Conservation (phyloP, 2,329 filamentous ascomycete genomes). For the Fusarium sulawesiense region DNA sequence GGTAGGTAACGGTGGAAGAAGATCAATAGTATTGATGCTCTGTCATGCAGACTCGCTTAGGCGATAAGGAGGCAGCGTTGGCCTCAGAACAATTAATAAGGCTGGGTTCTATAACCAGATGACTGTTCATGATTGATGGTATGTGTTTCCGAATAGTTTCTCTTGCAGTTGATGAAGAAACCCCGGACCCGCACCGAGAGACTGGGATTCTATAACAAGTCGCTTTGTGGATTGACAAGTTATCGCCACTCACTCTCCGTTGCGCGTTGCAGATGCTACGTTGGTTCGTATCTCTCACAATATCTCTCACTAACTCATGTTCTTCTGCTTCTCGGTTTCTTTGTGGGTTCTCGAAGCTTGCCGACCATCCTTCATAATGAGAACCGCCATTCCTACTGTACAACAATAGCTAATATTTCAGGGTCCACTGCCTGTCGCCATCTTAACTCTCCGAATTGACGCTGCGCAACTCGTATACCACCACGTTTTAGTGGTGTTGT, state of each 20-base stretch:
- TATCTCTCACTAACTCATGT: neutral
- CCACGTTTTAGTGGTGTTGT: neutral
- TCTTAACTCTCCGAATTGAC: neutral
- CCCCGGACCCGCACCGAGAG: constrained; percentile 11
- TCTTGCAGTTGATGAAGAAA: constrained; percentile 15
- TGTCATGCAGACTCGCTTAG: constrained; percentile 10
- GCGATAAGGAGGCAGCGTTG: constrained; percentile 22
- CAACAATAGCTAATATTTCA: neutral
- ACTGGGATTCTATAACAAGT: neutral
- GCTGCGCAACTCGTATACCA: constrained; percentile 6
- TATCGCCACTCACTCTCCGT: constrained; percentile 29
- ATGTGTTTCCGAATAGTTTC: constrained; percentile 11
- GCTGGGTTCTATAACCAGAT: neutral
- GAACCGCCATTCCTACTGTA: neutral
- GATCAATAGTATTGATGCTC: constrained; percentile 3
- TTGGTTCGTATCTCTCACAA: neutral
- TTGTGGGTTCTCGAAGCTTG: constrained; percentile 20
- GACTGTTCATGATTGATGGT: neutral
- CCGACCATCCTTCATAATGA: neutral
- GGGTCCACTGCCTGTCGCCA: neutral
- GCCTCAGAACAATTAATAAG: constrained; percentile 10
- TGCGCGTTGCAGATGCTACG: constrained; percentile 1
- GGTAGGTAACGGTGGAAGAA: neutral
- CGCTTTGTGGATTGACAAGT: neutral
- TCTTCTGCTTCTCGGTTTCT: constrained; percentile 14